Percentiles rank a stretch among this genome's conserved stretches.
Evolutionary conservation across 1,284 basidiomycete genomes (phyloP).

Genomic region (Puccinia hordei): DNA sequence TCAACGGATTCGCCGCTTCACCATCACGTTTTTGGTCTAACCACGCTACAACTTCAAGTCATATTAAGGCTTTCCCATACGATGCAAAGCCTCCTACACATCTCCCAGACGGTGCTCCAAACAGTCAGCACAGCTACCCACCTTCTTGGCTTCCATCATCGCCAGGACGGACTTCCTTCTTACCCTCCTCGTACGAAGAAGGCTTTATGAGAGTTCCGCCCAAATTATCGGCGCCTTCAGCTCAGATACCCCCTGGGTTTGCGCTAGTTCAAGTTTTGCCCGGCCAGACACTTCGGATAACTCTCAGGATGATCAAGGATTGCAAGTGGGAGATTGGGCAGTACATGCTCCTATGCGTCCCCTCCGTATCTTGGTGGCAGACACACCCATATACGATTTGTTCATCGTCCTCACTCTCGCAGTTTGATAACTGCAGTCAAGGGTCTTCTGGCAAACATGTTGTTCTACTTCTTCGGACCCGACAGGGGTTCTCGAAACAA

Average conservation of each 20-base stretch:
- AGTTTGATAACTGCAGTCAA: conserved; percentile 50
- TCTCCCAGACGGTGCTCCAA: neutral
- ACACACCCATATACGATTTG: conserved; percentile 81
- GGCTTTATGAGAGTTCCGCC: neutral
- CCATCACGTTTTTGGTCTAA: conserved; percentile 29
- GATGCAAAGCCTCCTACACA: neutral
- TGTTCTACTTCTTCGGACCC: conserved; percentile 73
- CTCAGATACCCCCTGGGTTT: conserved; percentile 68
- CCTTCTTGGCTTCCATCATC: conserved; percentile 17
- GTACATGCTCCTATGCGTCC: conserved; percentile 74
- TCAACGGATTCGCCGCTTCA: conserved; percentile 41
- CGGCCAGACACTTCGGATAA: conserved; percentile 74
- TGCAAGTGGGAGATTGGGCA: conserved; percentile 75
- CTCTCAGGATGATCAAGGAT: conserved; percentile 63
- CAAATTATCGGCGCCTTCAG: conserved; percentile 25
- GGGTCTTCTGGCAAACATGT: conserved; percentile 64
- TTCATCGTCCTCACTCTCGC: conserved; percentile 66
- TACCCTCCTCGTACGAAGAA: conserved; percentile 65
- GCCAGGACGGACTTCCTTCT: conserved; percentile 17
- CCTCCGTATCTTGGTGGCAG: conserved; percentile 69
- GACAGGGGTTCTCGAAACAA: conserved; percentile 74
- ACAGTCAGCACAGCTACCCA: conserved; percentile 6
- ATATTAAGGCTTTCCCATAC: neutral
- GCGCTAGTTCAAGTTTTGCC: conserved; percentile 77
- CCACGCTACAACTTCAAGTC: neutral